These are phyloP conservation scores for Alternaria rosae DNA, from an alignment of 2,329 filamentous ascomycete species.

Conservation along the genomic window DNA sequence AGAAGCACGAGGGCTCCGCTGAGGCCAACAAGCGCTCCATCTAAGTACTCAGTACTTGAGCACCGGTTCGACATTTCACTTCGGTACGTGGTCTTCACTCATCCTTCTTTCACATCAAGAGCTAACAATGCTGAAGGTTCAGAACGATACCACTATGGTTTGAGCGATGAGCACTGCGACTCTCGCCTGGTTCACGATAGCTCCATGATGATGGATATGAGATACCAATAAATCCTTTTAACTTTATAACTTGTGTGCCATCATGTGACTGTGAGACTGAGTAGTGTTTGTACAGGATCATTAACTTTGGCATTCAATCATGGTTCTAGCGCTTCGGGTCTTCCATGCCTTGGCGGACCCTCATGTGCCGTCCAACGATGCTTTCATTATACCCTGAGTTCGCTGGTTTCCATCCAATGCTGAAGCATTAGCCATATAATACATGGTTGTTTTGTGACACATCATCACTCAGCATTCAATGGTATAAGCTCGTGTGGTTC, in stretches of 20 bases:
- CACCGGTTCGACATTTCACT: conserved; percentile 22
- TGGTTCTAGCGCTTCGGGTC: background rate
- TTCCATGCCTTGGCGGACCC: too few relatives aligned
- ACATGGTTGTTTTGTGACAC: background rate
- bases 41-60: conserved; percentile 27
- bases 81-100: conserved; percentile 17
- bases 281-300: accelerated
- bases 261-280: background rate
- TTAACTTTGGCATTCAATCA: background rate
- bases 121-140: conserved; percentile 12
- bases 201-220: conserved; percentile 33
- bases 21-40: conserved; percentile 58
- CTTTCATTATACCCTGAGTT: too few relatives aligned
- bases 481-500: background rate
- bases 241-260: background rate
- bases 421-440: background rate
- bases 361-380: background rate
- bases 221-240: conserved; percentile 39
- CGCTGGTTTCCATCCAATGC: too few relatives aligned
- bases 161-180: conserved; percentile 28
- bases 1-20: conserved; percentile 58
- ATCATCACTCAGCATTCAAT: background rate
- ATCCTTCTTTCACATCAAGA: background rate
- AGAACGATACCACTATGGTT: conserved; percentile 22
- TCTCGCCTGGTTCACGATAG: conserved; percentile 25